Base-by-base conservation (phyloP, 441 rosid species). In the Adansonia grandidieri region DNA sequence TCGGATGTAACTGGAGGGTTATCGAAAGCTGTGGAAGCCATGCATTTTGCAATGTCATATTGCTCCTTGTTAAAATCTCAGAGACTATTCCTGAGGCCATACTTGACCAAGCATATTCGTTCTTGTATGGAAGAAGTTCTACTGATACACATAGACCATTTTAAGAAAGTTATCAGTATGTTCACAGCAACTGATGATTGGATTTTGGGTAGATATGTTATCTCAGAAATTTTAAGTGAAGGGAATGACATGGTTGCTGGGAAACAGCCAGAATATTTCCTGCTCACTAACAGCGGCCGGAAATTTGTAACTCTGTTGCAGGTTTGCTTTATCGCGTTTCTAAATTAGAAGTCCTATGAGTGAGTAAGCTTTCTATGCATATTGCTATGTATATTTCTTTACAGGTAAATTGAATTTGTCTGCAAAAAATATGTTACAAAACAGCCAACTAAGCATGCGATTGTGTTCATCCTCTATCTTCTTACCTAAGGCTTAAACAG, bases 261-360 rank as follows among this genome's bases (percentile, higher is more conserved):
- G 77, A 77, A 87, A 77, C 85, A 75, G 72, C 85, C 89, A 9
- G 85, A 85, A 80, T 87, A 85, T 80, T 90, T 85, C 79, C 62
- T 83, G 67, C 96, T 91, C 75, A 88, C 93, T 17, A 86, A 67
- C 82, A 88, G 96, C 22, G 91, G 96, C 61, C 81, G 87, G 83
- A 90, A 87, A 78, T 81, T 91, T 69, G 74, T 87, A 37, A 88
- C 90, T 24, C 82, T 91, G 32, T 71, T 89, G 81, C 93, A 89
- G 95, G 95, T 89, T 63, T 67, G 82, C 69, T 78, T 58, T 8
- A 40, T 65, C n/a, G 64, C 32, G 10, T 75, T 44, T 37, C 13
- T 76, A 65, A 9, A 66, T 63, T 48, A 61, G 22, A 65, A 32
- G 48, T 71, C 0, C 17, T 45, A 44, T 6, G 32, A 40, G 6